Conservation (phyloP, 495 filamentous ascomycete species). For the Bryoglossum gracile region DNA sequence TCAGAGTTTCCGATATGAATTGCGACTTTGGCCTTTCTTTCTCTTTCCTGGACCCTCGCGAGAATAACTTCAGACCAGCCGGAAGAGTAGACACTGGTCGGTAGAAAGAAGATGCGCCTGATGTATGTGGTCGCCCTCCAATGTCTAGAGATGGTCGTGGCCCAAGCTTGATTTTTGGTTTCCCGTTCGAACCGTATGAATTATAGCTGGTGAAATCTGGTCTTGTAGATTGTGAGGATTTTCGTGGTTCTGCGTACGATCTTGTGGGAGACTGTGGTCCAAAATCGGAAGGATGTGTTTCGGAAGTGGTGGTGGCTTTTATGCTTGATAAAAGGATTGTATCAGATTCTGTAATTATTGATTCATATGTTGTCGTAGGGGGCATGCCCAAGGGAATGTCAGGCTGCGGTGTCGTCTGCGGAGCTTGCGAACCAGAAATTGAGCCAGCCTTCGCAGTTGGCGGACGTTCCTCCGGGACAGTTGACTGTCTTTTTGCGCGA, state of each 20-base stretch:
- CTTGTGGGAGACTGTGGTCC: slow-evolving; percentile 16
- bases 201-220: slow-evolving; percentile 55
- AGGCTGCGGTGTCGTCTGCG: not conserved
- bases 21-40: slow-evolving; percentile 32
- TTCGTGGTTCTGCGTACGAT: slow-evolving; percentile 20
- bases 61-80: slow-evolving; percentile 42
- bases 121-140: slow-evolving; percentile 55
- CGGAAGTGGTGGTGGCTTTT: too few relatives aligned
- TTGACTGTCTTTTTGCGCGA: slow-evolving; percentile 39
- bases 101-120: slow-evolving; percentile 41
- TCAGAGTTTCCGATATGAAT: slow-evolving; percentile 27
- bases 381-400: not conserved
- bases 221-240: slow-evolving; percentile 52
- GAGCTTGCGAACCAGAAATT: slow-evolving; percentile 12
- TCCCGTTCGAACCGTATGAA: slow-evolving; percentile 45
- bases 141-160: slow-evolving; percentile 72
- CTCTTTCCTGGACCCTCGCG: slow-evolving; percentile 36
- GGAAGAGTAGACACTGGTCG: slow-evolving; percentile 68
- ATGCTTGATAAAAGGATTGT: too few relatives aligned
- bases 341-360: slow-evolving; percentile 15
- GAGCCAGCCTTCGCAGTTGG: slow-evolving; percentile 20
- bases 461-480: slow-evolving; percentile 25
- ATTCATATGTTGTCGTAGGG: not conserved
- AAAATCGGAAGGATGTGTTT: not conserved
- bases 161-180: slow-evolving; percentile 74